Evolutionary conservation across 495 filamentous ascomycete species (phyloP), one percentile per base, ranked within the genome.

Genomic region (Poronia punctata): DNA sequence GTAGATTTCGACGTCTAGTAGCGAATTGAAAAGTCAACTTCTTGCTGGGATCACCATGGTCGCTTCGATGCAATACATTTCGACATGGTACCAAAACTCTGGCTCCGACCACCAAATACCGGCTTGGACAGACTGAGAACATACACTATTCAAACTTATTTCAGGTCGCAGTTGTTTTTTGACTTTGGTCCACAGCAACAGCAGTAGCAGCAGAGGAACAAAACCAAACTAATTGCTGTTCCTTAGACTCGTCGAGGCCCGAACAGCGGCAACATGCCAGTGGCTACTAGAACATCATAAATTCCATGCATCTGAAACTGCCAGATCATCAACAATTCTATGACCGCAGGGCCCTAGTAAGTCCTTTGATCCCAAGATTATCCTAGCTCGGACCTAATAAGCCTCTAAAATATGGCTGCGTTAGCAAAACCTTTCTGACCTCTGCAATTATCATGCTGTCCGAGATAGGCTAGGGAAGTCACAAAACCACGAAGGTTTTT

Each of bases 371-470:
- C n/a, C n/a, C n/a, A n/a, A n/a, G n/a, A n/a, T n/a, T n/a, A n/a
- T 6, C 5, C 1, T 8, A 7, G 8, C 5, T 9, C n/a, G 11
- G 4, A 14, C 15, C 0, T 37, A 5, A 0, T 27, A 18, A 12
- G 15, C 5, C 32, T 1, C 16, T 38, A 10, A 28, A 16, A 1
- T 29, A 8, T 3, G 1, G 17, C 21, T 27, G 36, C 58, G 53
- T 57, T 10, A 60, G 62, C 11, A 67, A 67, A 40, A 60, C 60
- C 3, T 61, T 48, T 43, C 62, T 67, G 17, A 52, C 55, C 5
- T 62, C 64, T 0, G 49, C 43, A 17, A 58, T 64, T 2, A 53
- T 67, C 35, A 66, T 28, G 20, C 49, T 22, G 20, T 54, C 17
- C 50, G 48, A 26, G 32, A n/a, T 17, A 8, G 9, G 10, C 23